Evolutionary conservation across 208 protist species (phyloP).

Genomic region (Cochliopodium minus): DNA sequence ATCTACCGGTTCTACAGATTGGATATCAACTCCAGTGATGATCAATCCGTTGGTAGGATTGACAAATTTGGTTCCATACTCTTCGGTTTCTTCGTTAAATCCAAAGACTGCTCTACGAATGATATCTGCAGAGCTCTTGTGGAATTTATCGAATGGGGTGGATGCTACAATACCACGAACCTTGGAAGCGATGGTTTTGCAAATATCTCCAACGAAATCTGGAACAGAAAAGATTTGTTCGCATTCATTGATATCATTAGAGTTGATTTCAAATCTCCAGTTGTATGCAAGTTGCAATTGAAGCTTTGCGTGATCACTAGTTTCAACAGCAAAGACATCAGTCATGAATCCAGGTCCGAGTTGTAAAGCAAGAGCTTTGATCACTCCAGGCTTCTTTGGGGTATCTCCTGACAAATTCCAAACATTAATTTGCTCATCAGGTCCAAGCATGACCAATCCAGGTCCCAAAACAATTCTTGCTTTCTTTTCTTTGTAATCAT

Average conservation of each 20-base stretch:
- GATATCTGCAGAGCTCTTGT: constrained; percentile 75
- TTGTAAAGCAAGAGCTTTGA: constrained; percentile 69
- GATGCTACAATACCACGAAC: constrained; percentile 74
- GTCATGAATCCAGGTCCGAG: constrained; percentile 79
- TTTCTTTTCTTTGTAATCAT: too few species aligned
- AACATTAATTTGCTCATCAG: constrained; percentile 84
- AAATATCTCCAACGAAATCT: constrained; percentile 88
- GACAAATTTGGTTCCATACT: background rate
- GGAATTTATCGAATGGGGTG: constrained; percentile 82
- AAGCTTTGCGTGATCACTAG: constrained; percentile 78
- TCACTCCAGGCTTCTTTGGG: constrained; percentile 67
- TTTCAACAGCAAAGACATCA: constrained; percentile 78
- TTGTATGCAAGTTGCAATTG: constrained; percentile 80
- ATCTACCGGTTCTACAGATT: constrained; percentile 72
- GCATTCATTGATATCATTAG: constrained; percentile 22
- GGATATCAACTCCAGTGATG: constrained; percentile 80
- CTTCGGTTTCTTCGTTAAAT: background rate
- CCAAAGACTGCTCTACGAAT: too few species aligned
- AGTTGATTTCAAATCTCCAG: constrained; percentile 78
- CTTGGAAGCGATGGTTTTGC: constrained; percentile 82
- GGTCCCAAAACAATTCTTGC: constrained; percentile 77
- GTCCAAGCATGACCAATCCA: constrained; percentile 68
- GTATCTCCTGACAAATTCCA: constrained; percentile 68
- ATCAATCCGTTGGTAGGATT: constrained; percentile 59
- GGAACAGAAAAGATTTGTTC: constrained; percentile 66